phyloP scores from a whole-genome alignment of 495 filamentous ascomycete species.

The Aspergillus asperescens region DNA sequence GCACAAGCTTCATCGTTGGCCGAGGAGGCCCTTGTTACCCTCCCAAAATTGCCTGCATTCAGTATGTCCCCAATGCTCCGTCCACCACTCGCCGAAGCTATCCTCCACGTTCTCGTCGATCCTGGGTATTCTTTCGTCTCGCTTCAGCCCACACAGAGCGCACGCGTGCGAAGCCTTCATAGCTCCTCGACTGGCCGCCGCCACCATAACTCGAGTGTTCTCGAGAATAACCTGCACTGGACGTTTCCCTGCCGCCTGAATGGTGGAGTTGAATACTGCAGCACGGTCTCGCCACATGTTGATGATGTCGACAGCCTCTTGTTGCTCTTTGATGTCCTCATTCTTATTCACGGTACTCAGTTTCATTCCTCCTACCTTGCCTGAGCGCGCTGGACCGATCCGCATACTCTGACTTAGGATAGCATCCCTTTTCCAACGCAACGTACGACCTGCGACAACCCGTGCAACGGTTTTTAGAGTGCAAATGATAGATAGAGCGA shows the following conservation, averaged over 20 bases:
- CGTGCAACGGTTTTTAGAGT: constrained; percentile 65
- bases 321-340: constrained; percentile 76
- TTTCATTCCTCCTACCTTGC: constrained; percentile 77
- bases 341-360: constrained; percentile 73
- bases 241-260: constrained; percentile 32
- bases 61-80: constrained; percentile 80
- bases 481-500: constrained; percentile 45
- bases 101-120: constrained; percentile 77
- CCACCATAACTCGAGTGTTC: constrained; percentile 53
- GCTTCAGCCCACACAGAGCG: constrained; percentile 78
- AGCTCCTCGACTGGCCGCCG: constrained; percentile 52
- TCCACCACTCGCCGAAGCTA: constrained; percentile 95
- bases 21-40: constrained; percentile 59
- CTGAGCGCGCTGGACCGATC: constrained; percentile 65
- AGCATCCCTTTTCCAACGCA: constrained; percentile 85
- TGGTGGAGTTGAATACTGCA: constrained; percentile 36
- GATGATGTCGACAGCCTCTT: constrained; percentile 77
- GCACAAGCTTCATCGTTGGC: constrained; percentile 49
- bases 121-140: constrained; percentile 72
- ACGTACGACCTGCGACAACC: constrained; percentile 77
- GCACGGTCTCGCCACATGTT: constrained; percentile 57
- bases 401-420: constrained; percentile 83
- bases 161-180: constrained; percentile 71
- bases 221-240: constrained; percentile 65
- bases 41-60: constrained; percentile 83